These are phyloP conservation scores for Venturia aucupariae DNA, from an alignment of 2,329 filamentous ascomycete genomes.

Conservation along the genomic window DNA sequence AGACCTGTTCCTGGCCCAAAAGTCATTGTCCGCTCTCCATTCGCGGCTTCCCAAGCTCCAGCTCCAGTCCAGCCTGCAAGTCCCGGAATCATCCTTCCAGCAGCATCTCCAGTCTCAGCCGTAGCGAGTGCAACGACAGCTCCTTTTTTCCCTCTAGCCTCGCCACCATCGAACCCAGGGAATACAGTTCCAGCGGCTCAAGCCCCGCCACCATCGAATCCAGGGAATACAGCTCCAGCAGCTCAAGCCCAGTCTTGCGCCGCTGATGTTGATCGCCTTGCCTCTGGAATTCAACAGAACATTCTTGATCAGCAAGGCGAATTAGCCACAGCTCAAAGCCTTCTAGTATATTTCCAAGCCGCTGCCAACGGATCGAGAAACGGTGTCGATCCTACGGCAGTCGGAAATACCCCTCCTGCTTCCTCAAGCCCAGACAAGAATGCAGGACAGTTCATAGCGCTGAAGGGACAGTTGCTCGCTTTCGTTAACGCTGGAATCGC, in stretches of 20 bases:
- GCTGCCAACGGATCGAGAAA: neutral
- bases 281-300: constrained; percentile 5
- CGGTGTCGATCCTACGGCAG: neutral
- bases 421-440: neutral
- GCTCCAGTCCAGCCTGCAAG: too few species aligned
- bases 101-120: too few species aligned
- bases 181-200: too few species aligned
- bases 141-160: too few species aligned
- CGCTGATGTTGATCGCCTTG: constrained; percentile 2
- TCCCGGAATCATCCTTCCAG: too few species aligned
- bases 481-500: neutral
- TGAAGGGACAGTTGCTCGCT: neutral
- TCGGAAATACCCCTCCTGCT: neutral
- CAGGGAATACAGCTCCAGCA: neutral
- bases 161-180: too few species aligned
- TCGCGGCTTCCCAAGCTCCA: neutral
- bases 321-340: neutral
- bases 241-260: neutral
- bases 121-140: too few species aligned
- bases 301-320: neutral
- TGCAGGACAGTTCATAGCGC: neutral
- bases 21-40: neutral
- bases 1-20: neutral
- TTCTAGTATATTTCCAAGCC: neutral
- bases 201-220: neutral